Conservation (phyloP, 352 stramenopile species). For the Globisporangium sylvaticum region DNA sequence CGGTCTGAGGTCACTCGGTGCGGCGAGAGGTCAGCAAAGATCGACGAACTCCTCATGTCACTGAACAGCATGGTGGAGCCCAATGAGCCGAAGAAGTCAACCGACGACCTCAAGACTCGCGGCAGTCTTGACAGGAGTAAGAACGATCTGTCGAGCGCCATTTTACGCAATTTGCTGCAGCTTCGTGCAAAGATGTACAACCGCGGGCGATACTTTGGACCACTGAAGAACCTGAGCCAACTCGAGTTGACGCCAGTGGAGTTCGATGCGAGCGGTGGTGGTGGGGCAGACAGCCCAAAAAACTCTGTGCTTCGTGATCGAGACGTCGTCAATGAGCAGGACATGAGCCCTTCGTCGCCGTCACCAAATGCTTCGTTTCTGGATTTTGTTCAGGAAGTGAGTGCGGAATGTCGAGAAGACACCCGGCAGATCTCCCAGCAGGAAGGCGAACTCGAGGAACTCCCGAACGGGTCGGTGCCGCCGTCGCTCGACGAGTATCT, state of each 20-base stretch:
- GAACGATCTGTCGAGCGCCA: slow-evolving; percentile 11
- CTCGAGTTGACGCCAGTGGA: slow-evolving; percentile 32
- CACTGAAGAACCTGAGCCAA: slow-evolving; percentile 54
- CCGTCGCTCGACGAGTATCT: slow-evolving; percentile 77
- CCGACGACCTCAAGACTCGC: background rate
- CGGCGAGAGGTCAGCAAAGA: slow-evolving; percentile 55
- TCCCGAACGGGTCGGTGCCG: slow-evolving; percentile 55
- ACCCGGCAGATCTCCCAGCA: slow-evolving; percentile 49
- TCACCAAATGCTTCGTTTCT: slow-evolving; percentile 28
- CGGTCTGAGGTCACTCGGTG: slow-evolving; percentile 80
- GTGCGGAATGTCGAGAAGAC: slow-evolving; percentile 49
- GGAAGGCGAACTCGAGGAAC: slow-evolving; percentile 64
- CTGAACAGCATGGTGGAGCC: slow-evolving; percentile 39
- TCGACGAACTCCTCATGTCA: slow-evolving; percentile 57
- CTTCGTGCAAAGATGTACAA: slow-evolving; percentile 57
- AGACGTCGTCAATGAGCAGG: slow-evolving; percentile 45
- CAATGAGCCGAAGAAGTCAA: slow-evolving; percentile 7
- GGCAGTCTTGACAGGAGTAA: background rate
- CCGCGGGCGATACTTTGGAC: slow-evolving; percentile 57
- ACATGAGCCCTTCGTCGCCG: slow-evolving; percentile 14
- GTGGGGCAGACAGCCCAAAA: background rate
- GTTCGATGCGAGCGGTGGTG: slow-evolving; percentile 21
- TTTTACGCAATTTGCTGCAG: slow-evolving; percentile 40
- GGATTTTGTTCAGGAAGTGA: slow-evolving; percentile 55
- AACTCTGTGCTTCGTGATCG: slow-evolving; percentile 26